Base-by-base conservation (phyloP, 305 asterid genomes). In the Fraxinus paxiana region DNA sequence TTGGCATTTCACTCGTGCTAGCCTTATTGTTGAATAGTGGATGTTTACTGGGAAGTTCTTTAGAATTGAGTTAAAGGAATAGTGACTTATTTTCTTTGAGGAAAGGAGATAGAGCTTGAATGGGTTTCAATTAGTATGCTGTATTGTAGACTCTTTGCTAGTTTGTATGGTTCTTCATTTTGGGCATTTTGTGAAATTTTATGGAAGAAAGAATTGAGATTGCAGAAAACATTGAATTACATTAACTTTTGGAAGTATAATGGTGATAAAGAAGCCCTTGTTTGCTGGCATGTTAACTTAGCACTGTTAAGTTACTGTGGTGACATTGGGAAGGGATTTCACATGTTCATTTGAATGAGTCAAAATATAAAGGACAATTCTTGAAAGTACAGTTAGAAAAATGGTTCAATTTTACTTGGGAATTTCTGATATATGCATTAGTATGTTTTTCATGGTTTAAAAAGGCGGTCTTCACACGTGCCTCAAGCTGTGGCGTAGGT, bases 41-140 rank as follows among this genome's bases (percentile, higher is more conserved):
- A 71, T 77, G 31, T 51, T 75, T 54, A 24, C 8, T 34, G 35
- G 37, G 48, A 81, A 67, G 41, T 75, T 65, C 69, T 75, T 38
- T 81, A 34, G 30, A n/a, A 15, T 69, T 69, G 73, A 51, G 72
- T 20, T 46, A 9, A 38, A 10, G 31, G 71, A 7, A 63, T 63
- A 10, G 34, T 24, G 34, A 10, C 6, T 24, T 63, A 10, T 24
- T 63, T 63, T 22, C 72, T 26, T 63, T 9, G 72, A 18, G n/a
- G 72, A 63, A 31, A 22, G 17, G 72, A 15, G 59, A 48, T 4
- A 48, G 59, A 48, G 33, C 33, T 63, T 63, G 30, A 63, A 63
- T 48, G 7, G 61, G 61, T 48, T 48, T 48, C 61, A 48, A 48
- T 24, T 63, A 22, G 15, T 10, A 24, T 22, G 31, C 35, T 63